Evolutionary conservation across 306 rosid species (phyloP).

Genomic region (Lathyrus oleraceus): DNA sequence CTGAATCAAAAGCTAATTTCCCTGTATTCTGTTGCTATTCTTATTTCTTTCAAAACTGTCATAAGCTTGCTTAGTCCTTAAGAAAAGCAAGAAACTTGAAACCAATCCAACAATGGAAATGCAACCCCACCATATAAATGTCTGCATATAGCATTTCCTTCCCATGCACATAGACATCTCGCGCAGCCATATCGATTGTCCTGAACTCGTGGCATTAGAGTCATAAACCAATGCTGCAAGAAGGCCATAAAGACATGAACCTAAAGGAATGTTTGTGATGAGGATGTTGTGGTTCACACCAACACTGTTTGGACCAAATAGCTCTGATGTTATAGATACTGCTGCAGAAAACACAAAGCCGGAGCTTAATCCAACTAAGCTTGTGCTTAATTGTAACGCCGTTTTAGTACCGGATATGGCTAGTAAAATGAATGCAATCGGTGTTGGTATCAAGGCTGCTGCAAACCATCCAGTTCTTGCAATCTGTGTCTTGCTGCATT

Average conservation of each 20-base stretch:
- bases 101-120: constrained; percentile 62
- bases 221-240: constrained; percentile 70
- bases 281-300: constrained; percentile 60
- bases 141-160: constrained; percentile 61
- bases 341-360: constrained; percentile 54
- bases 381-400: constrained; percentile 38
- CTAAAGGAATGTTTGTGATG: constrained; percentile 59
- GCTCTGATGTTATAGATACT: constrained; percentile 51
- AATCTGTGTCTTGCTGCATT: constrained; percentile 46
- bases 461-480: constrained; percentile 64
- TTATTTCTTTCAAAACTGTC: constrained; percentile 44
- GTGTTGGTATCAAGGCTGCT: constrained; percentile 49
- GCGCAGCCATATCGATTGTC: constrained; percentile 15
- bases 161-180: constrained; percentile 68
- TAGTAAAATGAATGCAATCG: constrained; percentile 47
- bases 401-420: constrained; percentile 39
- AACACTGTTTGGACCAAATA: constrained; percentile 54
- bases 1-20: constrained; percentile 7
- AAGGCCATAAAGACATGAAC: constrained; percentile 54
- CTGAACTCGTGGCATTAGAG: constrained; percentile 42
- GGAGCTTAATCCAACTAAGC: constrained; percentile 51
- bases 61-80: constrained; percentile 66
- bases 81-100: constrained; percentile 62
- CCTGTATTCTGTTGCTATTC: constrained; percentile 22
- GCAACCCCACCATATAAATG: constrained; percentile 77